Percentiles rank a stretch among this genome's conserved stretches.
These are phyloP conservation scores for carrot (Daucus carota) DNA, from an alignment of 129 eudicot species.

Conservation along the genomic window DNA sequence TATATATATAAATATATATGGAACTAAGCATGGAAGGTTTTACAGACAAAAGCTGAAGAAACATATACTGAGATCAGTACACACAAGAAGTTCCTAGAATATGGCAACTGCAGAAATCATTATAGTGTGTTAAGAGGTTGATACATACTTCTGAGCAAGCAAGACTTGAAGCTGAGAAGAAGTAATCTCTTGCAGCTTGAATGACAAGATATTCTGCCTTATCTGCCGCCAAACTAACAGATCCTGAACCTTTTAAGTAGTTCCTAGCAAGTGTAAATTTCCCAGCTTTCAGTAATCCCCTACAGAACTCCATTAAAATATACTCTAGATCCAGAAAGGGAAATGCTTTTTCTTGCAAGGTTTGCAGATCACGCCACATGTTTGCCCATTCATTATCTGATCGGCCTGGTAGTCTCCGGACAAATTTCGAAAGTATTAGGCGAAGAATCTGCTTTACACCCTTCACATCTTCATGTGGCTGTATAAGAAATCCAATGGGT, in stretches of 20 bases:
- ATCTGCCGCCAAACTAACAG: slow-evolving; percentile 66
- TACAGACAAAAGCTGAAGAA: background rate
- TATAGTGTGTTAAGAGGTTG: background rate
- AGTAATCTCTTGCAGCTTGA: slow-evolving; percentile 91
- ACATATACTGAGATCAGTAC: background rate
- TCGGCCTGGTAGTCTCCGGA: slow-evolving; percentile 68
- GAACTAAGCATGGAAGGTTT: background rate
- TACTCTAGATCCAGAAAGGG: slow-evolving; percentile 82
- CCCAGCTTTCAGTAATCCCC: slow-evolving; percentile 97
- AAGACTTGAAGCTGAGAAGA: slow-evolving; percentile 88
- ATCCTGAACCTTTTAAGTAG: slow-evolving; percentile 71
- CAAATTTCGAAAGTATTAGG: slow-evolving; percentile 80
- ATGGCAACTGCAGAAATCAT: background rate
- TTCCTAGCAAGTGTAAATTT: slow-evolving; percentile 84
- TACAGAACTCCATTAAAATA: slow-evolving; percentile 79
- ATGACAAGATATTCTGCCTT: slow-evolving; percentile 87
- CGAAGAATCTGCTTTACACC: slow-evolving; percentile 92
- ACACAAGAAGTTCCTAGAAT: background rate
- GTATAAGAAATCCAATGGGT: slow-evolving; percentile 64
- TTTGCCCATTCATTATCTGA: slow-evolving; percentile 89
- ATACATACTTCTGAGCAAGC: slow-evolving; percentile 72
- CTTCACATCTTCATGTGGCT: slow-evolving; percentile 68
- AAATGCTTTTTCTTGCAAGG: slow-evolving; percentile 87
- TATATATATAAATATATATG: background rate
- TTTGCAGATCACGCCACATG: slow-evolving; percentile 86